phyloP scores from a whole-genome alignment of 2,329 filamentous ascomycete genomes.

The Arachnopeziza araneosa region DNA sequence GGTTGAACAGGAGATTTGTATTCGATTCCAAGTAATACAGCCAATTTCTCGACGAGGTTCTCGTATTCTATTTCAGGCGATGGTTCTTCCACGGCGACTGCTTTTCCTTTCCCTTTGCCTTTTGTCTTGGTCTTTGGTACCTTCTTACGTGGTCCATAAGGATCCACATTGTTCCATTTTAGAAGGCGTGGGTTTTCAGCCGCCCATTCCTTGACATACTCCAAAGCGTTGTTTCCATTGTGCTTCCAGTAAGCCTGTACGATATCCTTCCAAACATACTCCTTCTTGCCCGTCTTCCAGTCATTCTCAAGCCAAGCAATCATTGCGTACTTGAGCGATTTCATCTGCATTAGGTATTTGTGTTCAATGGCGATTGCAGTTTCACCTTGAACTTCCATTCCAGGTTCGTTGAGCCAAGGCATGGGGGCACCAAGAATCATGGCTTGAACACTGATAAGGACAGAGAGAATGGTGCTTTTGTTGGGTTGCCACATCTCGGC shows the following conservation, averaged over 20 bases:
- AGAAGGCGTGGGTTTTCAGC: conserved; percentile 9
- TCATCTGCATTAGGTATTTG: conserved; percentile 13
- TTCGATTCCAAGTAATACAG: conserved; percentile 5
- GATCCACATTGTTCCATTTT: neutral
- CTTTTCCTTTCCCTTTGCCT: conserved; percentile 1
- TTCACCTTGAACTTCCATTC: conserved; percentile 6
- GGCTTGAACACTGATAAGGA: conserved; percentile 20
- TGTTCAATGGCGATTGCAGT: conserved; percentile 7
- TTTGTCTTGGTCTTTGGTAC: conserved; percentile 3
- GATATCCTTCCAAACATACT: conserved; percentile 20
- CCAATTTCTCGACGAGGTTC: conserved; percentile 13
- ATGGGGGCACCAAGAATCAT: conserved; percentile 22
- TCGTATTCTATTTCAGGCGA: neutral
- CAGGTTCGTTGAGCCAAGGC: conserved; percentile 22
- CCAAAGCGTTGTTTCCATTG: conserved; percentile 10
- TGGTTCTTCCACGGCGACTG: neutral
- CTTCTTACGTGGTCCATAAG: neutral
- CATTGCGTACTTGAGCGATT: conserved; percentile 19
- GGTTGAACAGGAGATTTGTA: neutral
- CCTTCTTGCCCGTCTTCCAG: conserved; percentile 3
- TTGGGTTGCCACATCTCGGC: conserved; percentile 19
- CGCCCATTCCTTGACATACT: conserved; percentile 13
- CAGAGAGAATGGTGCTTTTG: conserved; percentile 21
- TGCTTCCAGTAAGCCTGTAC: conserved; percentile 12
- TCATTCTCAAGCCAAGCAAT: conserved; percentile 17